Conservation (phyloP, 2,329 filamentous ascomycete species). For the Fusarium fujikuroi region DNA sequence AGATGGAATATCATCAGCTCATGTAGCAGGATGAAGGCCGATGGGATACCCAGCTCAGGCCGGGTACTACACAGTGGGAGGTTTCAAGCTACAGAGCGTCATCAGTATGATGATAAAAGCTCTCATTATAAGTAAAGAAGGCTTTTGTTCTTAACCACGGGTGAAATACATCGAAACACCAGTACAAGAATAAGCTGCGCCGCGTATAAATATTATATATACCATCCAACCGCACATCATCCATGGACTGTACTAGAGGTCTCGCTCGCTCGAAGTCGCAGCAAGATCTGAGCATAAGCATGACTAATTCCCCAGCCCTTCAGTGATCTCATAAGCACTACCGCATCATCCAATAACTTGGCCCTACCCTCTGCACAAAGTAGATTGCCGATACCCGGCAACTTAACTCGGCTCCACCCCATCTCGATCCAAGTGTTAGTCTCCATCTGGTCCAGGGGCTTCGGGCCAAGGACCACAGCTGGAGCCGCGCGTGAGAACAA, state of each 20-base stretch:
- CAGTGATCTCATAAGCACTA: slow-evolving; percentile 5
- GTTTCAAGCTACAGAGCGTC: too few species aligned
- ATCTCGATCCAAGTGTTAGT: not conserved
- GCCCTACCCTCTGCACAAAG: not conserved
- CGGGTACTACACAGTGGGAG: too few species aligned
- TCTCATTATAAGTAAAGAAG: too few species aligned
- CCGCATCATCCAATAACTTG: not conserved
- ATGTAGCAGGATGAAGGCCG: too few species aligned
- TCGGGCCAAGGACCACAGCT: slow-evolving; percentile 8
- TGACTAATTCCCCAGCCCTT: slow-evolving; percentile 3
- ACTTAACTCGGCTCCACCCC: slow-evolving; percentile 13
- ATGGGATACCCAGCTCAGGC: too few species aligned
- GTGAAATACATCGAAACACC: too few species aligned
- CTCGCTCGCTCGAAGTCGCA: not conserved
- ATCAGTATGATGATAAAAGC: too few species aligned
- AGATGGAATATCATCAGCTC: too few species aligned
- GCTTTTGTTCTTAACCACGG: too few species aligned
- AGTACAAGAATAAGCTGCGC: too few species aligned
- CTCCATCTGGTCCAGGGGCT: not conserved
- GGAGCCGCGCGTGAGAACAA: not conserved
- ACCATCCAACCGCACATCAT: not conserved
- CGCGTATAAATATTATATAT: too few species aligned
- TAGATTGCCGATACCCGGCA: not conserved
- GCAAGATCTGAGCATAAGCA: slow-evolving; percentile 1
- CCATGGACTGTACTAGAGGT: not conserved